Evolutionary conservation across 2,329 filamentous ascomycete genomes (phyloP), one percentile per base, ranked within the genome.

Genomic region (Pestalotiopsis sp.): DNA sequence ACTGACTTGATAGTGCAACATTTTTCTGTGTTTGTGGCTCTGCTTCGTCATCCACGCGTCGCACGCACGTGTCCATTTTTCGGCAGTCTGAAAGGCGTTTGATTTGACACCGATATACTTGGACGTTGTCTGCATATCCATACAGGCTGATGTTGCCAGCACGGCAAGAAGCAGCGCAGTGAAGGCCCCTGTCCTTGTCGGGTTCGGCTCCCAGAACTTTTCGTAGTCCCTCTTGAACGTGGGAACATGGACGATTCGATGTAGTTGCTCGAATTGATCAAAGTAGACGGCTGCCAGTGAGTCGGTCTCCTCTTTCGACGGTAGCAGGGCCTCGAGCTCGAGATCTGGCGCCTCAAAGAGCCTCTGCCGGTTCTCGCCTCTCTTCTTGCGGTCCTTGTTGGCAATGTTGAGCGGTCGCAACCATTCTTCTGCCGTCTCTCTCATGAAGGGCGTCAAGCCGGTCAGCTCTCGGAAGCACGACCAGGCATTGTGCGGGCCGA

Each of bases 341-440:
- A 77, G 73, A 68, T 89, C 86, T 0, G 84, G 80, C 75, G 84
- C 80, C 41, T 79, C 76, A 66, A 85, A 87, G 67, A 81, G 78
- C 72, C 79, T 81, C 69, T 89, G 86, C 11, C 87, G 83, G 49
- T 88, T 85, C 72, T 85, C 81, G 70, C 84, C 83, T 62, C 86
- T 82, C 72, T 85, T 84, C 74, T 82, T 82, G 64, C 87, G 84
- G 72, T 90, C 87, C 78, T 90, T 89, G 71, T 82, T 77, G 45
- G 87, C 85, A 31, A 88, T 82, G 49, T 87, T 86, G 59, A 89
- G 83, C 7, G 88, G 87, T 65, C 85, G 83, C 67, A 90, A 82
- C 86, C 87, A 89, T 75, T 89, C 86, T 66, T 89, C 86, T 11
- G 87, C 87, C 0, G 87, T 89, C 78, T 90, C 87, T 71, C 85